Base-by-base conservation (phyloP, 2,329 filamentous ascomycete species). In the Fonsecaea multimorphosa region DNA sequence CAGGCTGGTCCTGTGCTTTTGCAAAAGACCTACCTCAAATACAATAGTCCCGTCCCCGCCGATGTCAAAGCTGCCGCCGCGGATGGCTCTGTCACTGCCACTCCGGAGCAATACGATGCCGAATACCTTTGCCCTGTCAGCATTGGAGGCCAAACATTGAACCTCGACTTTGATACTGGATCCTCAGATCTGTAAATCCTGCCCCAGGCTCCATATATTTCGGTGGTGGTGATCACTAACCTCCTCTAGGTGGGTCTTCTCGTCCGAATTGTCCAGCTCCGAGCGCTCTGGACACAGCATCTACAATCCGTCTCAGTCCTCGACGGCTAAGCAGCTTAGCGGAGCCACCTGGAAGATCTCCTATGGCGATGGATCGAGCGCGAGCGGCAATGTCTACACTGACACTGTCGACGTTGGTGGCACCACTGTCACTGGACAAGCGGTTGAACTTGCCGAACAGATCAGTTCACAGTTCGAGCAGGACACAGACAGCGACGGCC, bases 111-210 rank as follows among this genome's bases (percentile, higher is more conserved):
- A n/a, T 76, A 80, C 55, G 87, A 89, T 68, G 78, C 79, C 2
- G 83, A 88, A 73, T 89, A 88, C 64, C 78, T 88, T 32, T 83
- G 85, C 63, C 86, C 88, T 0, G 85, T 92, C 54, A 82, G 80
- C 1, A 80, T 92, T 68, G 91, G 90, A 52, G 78, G 84, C 73
- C 86, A 89, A 71, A 84, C 79, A 2, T 74, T 91, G 68, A 84
- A 87, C 65, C 75, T 93, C 66, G 89, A 91, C 74, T 84, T 93
- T 66, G 91, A 93, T 70, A 93, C 90, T 14, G 89, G 82, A 68
- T 89, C 82, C 68, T 82, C 87, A 49, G 88, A 90, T 77, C 84
- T 91, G 89, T 87, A 77, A 79, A 84, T 36, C 29, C 29, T 36
- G 36, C 32, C 34, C 38, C 2, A 16, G 19, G 1, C 3, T 14